Evolutionary conservation across 257 asterid species (phyloP).

Genomic region (Solanum neorickii): DNA sequence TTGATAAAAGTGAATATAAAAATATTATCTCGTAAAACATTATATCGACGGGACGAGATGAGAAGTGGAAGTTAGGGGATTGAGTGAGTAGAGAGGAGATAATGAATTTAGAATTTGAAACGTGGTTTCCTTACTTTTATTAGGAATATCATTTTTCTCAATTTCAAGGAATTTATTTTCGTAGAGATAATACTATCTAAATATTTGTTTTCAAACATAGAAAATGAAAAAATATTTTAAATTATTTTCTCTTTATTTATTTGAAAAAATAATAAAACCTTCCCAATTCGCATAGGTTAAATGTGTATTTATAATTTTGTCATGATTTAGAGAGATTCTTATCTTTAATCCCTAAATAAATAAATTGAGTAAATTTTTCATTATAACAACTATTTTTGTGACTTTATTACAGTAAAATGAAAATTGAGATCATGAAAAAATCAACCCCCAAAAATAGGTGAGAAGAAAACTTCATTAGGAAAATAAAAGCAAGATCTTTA

Average conservation of each 20-base stretch:
- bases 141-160: neutral
- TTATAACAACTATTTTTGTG: neutral
- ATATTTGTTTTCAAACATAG: too few relatives aligned
- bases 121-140: fast-evolving
- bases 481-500: neutral
- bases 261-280: neutral
- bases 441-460: neutral
- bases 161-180: too few relatives aligned
- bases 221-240: too few relatives aligned
- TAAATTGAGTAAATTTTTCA: neutral
- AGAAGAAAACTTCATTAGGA: neutral
- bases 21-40: neutral
- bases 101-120: neutral
- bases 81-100: neutral
- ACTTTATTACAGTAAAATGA: neutral
- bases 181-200: too few relatives aligned
- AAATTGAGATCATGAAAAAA: neutral
- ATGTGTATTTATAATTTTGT: neutral
- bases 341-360: neutral
- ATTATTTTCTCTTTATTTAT: neutral
- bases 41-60: fast-evolving
- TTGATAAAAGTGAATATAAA: fast-evolving
- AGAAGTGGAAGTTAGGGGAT: neutral
- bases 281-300: neutral
- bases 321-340: neutral